A percentile compares a stretch with the other conserved stretches of the same genome.
These are phyloP conservation scores for Austropuccinia psidii DNA, from an alignment of 1,284 basidiomycete genomes.

Conservation along the genomic window DNA sequence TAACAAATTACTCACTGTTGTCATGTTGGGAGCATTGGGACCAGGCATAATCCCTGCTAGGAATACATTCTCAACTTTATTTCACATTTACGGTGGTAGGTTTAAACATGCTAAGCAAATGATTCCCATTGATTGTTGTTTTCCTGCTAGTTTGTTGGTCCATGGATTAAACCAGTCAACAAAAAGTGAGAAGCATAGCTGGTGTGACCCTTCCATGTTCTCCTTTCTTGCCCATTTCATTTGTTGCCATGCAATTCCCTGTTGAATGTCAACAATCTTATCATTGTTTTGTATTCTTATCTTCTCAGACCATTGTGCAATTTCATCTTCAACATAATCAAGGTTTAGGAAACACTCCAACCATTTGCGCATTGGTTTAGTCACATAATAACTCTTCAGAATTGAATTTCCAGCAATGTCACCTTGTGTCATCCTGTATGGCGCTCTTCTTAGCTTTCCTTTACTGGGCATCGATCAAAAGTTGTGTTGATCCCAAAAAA, in stretches of 20 bases:
- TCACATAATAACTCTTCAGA: too few relatives aligned
- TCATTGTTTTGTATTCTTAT: background rate
- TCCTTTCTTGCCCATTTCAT: background rate
- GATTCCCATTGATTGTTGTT: background rate
- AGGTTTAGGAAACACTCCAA: background rate
- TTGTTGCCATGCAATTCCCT: background rate
- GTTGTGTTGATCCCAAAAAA: too few relatives aligned
- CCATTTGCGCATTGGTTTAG: background rate
- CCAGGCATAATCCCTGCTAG: slow-evolving; percentile 10
- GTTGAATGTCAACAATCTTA: background rate
- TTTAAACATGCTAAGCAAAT: slow-evolving; percentile 11
- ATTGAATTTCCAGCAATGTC: too few relatives aligned
- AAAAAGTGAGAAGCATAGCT: slow-evolving; percentile 9
- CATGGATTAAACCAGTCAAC: slow-evolving; percentile 23
- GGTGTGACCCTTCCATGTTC: background rate
- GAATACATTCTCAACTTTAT: background rate
- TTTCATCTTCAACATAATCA: background rate
- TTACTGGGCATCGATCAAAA: too few relatives aligned
- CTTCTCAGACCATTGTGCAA: background rate
- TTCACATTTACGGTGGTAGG: background rate
- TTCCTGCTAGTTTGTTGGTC: slow-evolving; percentile 19
- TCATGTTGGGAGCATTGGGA: background rate
- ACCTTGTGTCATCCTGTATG: too few relatives aligned
- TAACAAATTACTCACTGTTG: background rate
- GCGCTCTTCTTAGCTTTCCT: too few relatives aligned